These are phyloP conservation scores for Massarina eburnea DNA, from an alignment of 2,329 filamentous ascomycete genomes.

Conservation along the genomic window DNA sequence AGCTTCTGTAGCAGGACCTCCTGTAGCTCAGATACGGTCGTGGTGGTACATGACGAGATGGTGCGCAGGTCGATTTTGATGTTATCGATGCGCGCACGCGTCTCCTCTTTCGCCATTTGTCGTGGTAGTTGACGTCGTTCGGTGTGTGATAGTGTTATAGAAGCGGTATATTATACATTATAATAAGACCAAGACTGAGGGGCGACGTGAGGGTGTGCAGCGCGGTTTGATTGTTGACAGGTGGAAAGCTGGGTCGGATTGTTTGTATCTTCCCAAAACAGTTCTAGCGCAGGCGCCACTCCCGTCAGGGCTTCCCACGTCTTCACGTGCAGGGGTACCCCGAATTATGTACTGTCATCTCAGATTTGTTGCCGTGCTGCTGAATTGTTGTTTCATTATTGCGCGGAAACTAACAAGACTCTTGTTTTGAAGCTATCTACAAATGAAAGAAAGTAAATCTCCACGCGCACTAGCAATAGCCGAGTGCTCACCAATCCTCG, in stretches of 20 bases:
- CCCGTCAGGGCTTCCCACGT: background rate
- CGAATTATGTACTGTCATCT: no score
- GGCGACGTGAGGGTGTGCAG: background rate
- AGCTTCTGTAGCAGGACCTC: constrained; percentile 44
- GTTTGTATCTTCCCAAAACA: constrained; percentile 1
- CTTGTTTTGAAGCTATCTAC: no score
- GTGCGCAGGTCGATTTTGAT: constrained; percentile 52
- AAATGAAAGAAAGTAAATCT: no score
- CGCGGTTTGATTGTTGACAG: background rate
- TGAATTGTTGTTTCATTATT: no score
- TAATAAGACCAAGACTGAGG: constrained; percentile 12
- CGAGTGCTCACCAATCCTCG: background rate
- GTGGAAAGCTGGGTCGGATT: background rate
- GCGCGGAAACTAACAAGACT: no score
- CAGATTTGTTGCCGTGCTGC: no score
- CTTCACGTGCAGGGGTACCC: background rate
- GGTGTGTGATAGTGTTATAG: constrained; percentile 15
- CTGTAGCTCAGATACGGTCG: constrained; percentile 50
- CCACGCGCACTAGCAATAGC: no score
- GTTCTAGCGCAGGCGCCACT: background rate
- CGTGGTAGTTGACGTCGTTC: background rate
- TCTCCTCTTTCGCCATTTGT: constrained; percentile 32
- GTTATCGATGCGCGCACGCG: constrained; percentile 51
- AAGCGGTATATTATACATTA: constrained; percentile 32
- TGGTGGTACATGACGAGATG: constrained; percentile 52